A percentile compares a stretch with the other conserved stretches of the same genome.
Evolutionary conservation across 768 basidiomycete species (phyloP).

Genomic region (Mycena vitilis): DNA sequence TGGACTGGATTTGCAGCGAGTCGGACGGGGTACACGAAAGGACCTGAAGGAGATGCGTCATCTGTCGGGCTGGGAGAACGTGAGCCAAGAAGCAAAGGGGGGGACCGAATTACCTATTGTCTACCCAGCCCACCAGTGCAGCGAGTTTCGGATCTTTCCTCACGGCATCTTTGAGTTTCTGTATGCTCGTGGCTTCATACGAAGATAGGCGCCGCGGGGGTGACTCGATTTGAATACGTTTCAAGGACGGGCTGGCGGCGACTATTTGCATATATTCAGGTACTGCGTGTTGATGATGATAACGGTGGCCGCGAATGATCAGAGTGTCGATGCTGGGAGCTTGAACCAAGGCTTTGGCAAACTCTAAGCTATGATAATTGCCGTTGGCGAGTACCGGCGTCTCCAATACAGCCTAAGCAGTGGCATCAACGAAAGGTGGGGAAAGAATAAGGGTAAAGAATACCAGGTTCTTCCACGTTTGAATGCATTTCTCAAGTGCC

Average conservation of each 20-base stretch:
- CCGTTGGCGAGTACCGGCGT: neutral
- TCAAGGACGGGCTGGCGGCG: conserved; percentile 10
- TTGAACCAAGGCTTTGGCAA: neutral
- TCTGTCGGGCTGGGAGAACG: neutral
- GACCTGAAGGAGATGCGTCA: too few relatives aligned
- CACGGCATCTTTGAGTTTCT: neutral
- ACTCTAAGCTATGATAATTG: too few relatives aligned
- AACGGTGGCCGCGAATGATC: neutral
- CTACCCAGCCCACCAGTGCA: neutral
- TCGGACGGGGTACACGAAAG: conserved; percentile 5
- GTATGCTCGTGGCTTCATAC: too few relatives aligned
- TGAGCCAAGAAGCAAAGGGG: neutral
- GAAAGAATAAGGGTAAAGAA: neutral
- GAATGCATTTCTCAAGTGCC: conserved; percentile 6
- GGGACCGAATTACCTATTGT: neutral
- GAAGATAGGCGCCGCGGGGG: too few relatives aligned
- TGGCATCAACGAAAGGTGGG: neutral
- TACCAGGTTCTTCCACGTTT: conserved; percentile 19
- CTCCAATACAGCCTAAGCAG: conserved; percentile 3
- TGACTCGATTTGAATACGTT: conserved; percentile 4
- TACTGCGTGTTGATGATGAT: neutral
- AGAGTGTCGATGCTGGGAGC: conserved; percentile 12
- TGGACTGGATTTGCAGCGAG: conserved; percentile 13
- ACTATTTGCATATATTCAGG: neutral
- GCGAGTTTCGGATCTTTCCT: neutral